These are phyloP conservation scores for Vigna angularis DNA, from an alignment of 306 rosid species.

Conservation along the genomic window DNA sequence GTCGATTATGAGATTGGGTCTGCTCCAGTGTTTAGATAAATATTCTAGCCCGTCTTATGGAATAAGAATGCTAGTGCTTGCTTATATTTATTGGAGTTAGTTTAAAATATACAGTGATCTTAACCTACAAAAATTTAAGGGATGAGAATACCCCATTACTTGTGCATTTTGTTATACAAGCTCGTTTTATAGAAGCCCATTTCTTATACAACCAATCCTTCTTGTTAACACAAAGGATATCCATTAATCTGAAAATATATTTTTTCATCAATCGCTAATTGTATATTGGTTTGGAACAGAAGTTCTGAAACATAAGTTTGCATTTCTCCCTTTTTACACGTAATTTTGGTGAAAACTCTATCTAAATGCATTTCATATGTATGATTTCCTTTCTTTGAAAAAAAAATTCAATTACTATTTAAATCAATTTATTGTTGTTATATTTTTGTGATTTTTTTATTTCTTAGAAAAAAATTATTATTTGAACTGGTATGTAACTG, in stretches of 20 bases:
- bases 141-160: neutral
- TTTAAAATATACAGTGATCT: constrained; percentile 13
- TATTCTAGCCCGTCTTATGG: constrained; percentile 9
- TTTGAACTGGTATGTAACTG: too few relatives aligned
- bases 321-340: constrained; percentile 6
- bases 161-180: neutral
- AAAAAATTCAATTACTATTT: too few relatives aligned
- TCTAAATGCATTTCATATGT: neutral
- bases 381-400: too few relatives aligned
- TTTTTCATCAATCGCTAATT: neutral
- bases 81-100: constrained; percentile 29
- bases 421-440: too few relatives aligned
- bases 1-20: constrained; percentile 12
- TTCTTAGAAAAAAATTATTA: too few relatives aligned
- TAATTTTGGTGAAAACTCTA: neutral
- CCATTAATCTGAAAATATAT: constrained; percentile 26
- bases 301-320: constrained; percentile 24
- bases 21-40: constrained; percentile 7
- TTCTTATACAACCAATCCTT: constrained; percentile 7
- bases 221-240: constrained; percentile 2
- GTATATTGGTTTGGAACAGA: constrained; percentile 23
- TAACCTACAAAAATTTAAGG: constrained; percentile 18
- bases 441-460: too few relatives aligned
- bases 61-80: constrained; percentile 38
- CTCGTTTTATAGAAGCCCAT: constrained; percentile 20